These are phyloP conservation scores for Neurospora sp. DNA, from an alignment of 2,329 filamentous ascomycete genomes.

Conservation along the genomic window DNA sequence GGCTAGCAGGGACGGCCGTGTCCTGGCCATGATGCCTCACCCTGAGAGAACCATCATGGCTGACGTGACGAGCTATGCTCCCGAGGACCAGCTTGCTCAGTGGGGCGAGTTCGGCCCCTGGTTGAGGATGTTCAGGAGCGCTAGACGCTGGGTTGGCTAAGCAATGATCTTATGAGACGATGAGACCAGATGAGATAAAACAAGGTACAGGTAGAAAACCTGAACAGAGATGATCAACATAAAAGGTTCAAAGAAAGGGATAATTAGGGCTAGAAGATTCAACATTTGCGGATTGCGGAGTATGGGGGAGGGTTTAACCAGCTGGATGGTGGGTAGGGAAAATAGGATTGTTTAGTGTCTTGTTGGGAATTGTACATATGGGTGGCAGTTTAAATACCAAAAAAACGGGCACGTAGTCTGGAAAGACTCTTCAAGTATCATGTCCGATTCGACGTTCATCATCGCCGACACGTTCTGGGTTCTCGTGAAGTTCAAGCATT, in stretches of 20 bases:
- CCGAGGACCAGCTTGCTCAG: slow-evolving; percentile 43
- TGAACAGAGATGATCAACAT: not conserved
- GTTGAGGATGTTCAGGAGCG: slow-evolving; percentile 78
- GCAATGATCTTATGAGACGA: not conserved
- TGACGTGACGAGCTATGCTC: slow-evolving; percentile 67
- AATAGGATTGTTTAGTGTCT: not conserved
- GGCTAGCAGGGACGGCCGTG: slow-evolving; percentile 64
- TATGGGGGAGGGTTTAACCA: not conserved
- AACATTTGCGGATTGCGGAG: not conserved
- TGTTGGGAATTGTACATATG: not conserved
- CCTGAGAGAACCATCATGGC: slow-evolving; percentile 81
- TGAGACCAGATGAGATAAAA: not conserved
- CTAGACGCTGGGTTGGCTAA: slow-evolving; percentile 74
- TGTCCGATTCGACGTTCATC: not conserved
- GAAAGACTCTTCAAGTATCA: not conserved
- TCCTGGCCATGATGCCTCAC: slow-evolving; percentile 87
- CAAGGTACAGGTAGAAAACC: not conserved
- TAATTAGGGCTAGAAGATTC: not conserved
- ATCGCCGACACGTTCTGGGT: not conserved
- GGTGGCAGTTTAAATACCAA: not conserved
- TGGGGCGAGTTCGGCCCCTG: slow-evolving; percentile 82
- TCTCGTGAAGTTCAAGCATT: not conserved
- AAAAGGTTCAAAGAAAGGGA: not conserved
- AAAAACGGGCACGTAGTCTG: not conserved
- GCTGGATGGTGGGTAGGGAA: not conserved